Evolutionary conservation across 805 yeast species (phyloP).

Genomic region (Wickerhamomyces ciferrii): DNA sequence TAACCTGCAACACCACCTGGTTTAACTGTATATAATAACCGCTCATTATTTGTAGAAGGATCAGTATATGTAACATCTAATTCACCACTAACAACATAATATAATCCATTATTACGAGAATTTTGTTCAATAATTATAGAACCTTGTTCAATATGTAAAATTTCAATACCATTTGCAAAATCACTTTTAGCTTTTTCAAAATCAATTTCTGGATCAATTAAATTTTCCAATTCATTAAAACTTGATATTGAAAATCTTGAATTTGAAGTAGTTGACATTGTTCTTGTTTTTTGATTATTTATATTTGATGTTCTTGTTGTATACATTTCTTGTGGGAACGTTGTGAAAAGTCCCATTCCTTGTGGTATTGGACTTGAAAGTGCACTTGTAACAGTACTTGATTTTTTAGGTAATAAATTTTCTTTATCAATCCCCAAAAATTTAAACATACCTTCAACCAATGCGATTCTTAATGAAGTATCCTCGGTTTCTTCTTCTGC

Average conservation of each 20-base stretch:
- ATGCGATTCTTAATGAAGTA: slow-evolving; percentile 51
- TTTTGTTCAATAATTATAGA: slow-evolving; percentile 58
- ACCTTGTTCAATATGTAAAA: slow-evolving; percentile 49
- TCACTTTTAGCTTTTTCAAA: slow-evolving; percentile 49
- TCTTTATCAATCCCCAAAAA: slow-evolving; percentile 57
- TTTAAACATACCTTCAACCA: slow-evolving; percentile 67
- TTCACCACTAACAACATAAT: slow-evolving; percentile 73
- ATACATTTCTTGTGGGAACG: slow-evolving; percentile 5
- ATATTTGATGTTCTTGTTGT: slow-evolving; percentile 2
- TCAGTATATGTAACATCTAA: slow-evolving; percentile 57
- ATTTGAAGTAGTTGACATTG: slow-evolving; percentile 14
- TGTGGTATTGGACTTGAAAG: slow-evolving; percentile 15
- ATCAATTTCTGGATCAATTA: slow-evolving; percentile 30
- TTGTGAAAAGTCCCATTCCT: slow-evolving; percentile 7
- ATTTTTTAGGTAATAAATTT: slow-evolving; percentile 20
- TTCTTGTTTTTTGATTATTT: slow-evolving; percentile 5
- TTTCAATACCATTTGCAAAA: slow-evolving; percentile 53
- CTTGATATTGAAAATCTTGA: slow-evolving; percentile 18
- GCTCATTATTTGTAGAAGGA: slow-evolving; percentile 24
- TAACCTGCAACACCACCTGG: slow-evolving; percentile 89
- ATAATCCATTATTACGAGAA: slow-evolving; percentile 67
- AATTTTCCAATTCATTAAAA: slow-evolving; percentile 6
- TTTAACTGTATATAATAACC: slow-evolving; percentile 49
- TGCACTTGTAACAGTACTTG: slow-evolving; percentile 13
- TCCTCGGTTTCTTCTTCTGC: slow-evolving; percentile 73